Base-by-base conservation (phyloP, 1,139 yeast species). In the Protomyces pachydermus region DNA sequence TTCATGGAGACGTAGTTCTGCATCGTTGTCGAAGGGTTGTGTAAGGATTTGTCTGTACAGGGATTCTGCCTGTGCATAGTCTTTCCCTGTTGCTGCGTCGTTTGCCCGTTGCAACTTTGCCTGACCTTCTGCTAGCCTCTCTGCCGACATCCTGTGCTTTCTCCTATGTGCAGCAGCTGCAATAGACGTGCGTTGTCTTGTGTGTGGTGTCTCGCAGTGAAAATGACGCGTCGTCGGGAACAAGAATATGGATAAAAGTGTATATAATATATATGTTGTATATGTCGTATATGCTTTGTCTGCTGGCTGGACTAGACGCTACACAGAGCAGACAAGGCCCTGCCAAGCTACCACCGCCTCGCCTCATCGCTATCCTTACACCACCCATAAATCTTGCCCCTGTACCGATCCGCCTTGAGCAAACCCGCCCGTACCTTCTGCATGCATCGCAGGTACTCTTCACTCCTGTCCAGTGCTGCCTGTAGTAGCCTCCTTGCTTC, bases 1-100 rank as follows among this genome's bases (percentile, higher is more conserved):
- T 67, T 76, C 76, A 69, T 74, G 77, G 48, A 74, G 71, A 62
- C 75, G 80, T 51, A 75, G 73, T 60, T 71, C 70, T 69, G 72
- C 74, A 66, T 74, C 83, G 66, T 71, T 74, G 67, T 58, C 56
- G 6, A 37, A 39, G 2, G 56, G 52, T 20, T 52, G 32, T 38
- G 39, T 16, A 25, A 58, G 53, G n/a, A 58, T 20, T 20, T 52
- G 52, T 20, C 46, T 38, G n/a, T 51, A 45, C 12, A 23, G 45
- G 10, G 56, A 52, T 28, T 58, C 62, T 14, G 62, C 62, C n/a
- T 51, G 48, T 35, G 56, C 39, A 52, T 52, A 58, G 20, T 58
- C 45, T 10, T 52, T n/a, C 20, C 1, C 23, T 6, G 48, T 20
- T 9, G 48, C 48, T 5, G 48, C 48, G 14, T n/a, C 48, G 1